Evolutionary conservation across 345 rosid genomes (phyloP).

Genomic region (Gossypium sturtianum): DNA sequence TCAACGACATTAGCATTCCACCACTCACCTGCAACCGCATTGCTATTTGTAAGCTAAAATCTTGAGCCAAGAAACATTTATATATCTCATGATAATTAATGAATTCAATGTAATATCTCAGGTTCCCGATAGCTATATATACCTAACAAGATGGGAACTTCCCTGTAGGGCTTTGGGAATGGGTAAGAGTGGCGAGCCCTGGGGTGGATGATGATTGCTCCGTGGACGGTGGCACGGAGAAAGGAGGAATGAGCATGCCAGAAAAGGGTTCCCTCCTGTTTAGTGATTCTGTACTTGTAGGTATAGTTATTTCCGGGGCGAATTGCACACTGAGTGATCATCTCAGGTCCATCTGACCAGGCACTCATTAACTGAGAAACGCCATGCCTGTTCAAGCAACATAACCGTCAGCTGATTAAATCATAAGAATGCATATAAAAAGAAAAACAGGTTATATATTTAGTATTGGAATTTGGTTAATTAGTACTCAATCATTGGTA

Average conservation of each 20-base stretch:
- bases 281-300: slow-evolving; percentile 49
- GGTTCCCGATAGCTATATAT: background rate
- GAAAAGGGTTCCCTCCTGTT: slow-evolving; percentile 90
- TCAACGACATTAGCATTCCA: slow-evolving; percentile 74
- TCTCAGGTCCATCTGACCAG: slow-evolving; percentile 86
- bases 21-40: slow-evolving; percentile 65
- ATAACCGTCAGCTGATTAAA: background rate
- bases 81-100: background rate
- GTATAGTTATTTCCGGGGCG: slow-evolving; percentile 53
- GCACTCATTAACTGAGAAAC: slow-evolving; percentile 49
- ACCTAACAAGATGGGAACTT: slow-evolving; percentile 73
- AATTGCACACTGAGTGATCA: slow-evolving; percentile 82
- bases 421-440: background rate
- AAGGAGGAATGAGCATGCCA: slow-evolving; percentile 80
- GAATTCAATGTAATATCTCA: background rate
- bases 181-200: slow-evolving; percentile 56
- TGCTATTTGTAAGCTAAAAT: background rate
- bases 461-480: background rate
- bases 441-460: background rate
- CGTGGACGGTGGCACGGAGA: slow-evolving; percentile 83
- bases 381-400: slow-evolving; percentile 59
- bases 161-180: slow-evolving; percentile 64
- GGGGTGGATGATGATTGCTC: slow-evolving; percentile 77
- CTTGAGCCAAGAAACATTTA: background rate
- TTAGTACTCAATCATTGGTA: background rate